Percentiles rank a stretch among this genome's conserved stretches.
phyloP scores from a whole-genome alignment of 1,139 yeast genomes.

The Schwanniomyces etchellsii region DNA sequence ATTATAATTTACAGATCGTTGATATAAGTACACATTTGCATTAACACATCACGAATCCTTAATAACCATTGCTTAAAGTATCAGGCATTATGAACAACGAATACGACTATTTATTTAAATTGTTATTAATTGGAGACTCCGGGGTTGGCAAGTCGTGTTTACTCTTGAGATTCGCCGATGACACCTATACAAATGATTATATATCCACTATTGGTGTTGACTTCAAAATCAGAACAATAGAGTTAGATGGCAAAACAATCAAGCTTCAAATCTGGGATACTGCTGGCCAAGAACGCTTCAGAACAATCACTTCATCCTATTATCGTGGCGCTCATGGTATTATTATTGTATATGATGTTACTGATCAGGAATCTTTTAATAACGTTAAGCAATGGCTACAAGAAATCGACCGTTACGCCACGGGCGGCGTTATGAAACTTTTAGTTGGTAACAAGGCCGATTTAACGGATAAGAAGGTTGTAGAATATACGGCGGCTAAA shows the following conservation, averaged over 20 bases:
- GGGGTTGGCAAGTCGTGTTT: constrained; percentile 98
- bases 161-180: constrained; percentile 92
- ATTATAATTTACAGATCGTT: too few relatives aligned
- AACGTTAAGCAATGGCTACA: constrained; percentile 98
- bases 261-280: constrained; percentile 99
- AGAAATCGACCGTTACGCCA: constrained; percentile 97
- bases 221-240: constrained; percentile 95
- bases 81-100: constrained; percentile 59
- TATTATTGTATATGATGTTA: constrained; percentile 95
- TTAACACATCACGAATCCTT: too few relatives aligned
- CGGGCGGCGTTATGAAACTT: constrained; percentile 94
- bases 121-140: constrained; percentile 92
- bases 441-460: constrained; percentile 97
- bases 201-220: constrained; percentile 98
- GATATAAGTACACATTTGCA: too few relatives aligned
- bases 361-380: constrained; percentile 96
- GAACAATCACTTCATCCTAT: constrained; percentile 96
- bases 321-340: constrained; percentile 99
- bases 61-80: not conserved
- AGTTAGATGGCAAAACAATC: constrained; percentile 93
- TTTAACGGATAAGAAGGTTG: constrained; percentile 88
- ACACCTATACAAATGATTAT: constrained; percentile 94
- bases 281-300: constrained; percentile 97
- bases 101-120: constrained; percentile 95
- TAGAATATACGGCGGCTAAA: constrained; percentile 93